These are phyloP conservation scores for Paecilomyces dactylethromorphus DNA, from an alignment of 2,329 filamentous ascomycete genomes.

Conservation along the genomic window DNA sequence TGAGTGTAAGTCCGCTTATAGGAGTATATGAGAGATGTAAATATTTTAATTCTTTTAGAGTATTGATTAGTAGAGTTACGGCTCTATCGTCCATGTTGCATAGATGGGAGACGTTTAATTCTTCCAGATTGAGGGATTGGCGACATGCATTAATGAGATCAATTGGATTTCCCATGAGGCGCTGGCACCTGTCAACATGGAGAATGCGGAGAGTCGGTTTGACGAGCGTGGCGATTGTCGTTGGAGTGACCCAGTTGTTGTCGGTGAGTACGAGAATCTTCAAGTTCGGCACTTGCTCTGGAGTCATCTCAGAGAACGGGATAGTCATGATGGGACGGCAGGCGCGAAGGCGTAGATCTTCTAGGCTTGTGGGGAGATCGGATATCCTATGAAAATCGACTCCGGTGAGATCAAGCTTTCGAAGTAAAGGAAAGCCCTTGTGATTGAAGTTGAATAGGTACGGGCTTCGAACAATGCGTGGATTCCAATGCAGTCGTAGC, in stretches of 20 bases:
- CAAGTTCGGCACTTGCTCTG: conserved; percentile 17
- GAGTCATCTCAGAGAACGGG: conserved; percentile 3
- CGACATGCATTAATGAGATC: neutral
- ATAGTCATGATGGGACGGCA: conserved; percentile 6
- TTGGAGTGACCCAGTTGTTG: conserved; percentile 14
- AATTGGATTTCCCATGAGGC: conserved; percentile 6
- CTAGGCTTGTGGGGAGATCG: conserved; percentile 20
- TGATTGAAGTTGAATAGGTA: neutral
- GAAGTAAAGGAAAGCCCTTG: conserved; percentile 12
- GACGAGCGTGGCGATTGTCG: conserved; percentile 10
- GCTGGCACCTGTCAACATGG: conserved; percentile 21
- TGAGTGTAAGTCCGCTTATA: conserved; percentile 29
- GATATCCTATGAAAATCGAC: conserved; percentile 13
- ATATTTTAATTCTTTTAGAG: conserved; percentile 21
- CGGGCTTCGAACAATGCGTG: neutral
- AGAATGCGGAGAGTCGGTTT: conserved; percentile 16
- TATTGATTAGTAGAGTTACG: conserved; percentile 11
- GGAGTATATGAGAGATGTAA: conserved; percentile 27
- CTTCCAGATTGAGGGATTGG: conserved; percentile 15
- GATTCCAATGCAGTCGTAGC: conserved; percentile 22
- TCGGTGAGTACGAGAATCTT: conserved; percentile 22
- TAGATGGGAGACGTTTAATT: conserved; percentile 22
- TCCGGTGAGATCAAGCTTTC: conserved; percentile 22
- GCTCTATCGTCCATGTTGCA: conserved; percentile 18
- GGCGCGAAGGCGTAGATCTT: conserved; percentile 21